These are phyloP conservation scores for Talaromyces sp. DNA, from an alignment of 2,329 filamentous ascomycete species.

Conservation along the genomic window DNA sequence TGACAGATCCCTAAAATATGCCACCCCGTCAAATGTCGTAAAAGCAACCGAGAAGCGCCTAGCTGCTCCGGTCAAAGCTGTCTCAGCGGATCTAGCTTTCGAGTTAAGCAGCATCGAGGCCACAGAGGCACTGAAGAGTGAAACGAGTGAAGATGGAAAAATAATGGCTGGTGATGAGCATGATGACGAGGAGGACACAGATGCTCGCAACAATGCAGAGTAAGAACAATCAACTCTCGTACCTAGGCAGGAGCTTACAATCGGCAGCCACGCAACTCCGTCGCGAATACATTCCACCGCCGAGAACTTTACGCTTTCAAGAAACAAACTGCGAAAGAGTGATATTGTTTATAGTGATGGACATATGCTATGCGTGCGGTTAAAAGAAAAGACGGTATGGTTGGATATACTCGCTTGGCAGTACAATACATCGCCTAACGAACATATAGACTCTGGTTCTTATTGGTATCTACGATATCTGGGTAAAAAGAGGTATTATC, in stretches of 20 bases:
- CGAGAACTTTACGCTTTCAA: slow-evolving; percentile 42
- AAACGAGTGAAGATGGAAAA: not conserved
- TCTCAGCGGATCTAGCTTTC: not conserved
- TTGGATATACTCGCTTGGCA: not conserved
- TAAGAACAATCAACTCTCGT: not conserved
- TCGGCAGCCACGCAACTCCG: slow-evolving; percentile 31
- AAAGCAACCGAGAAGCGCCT: slow-evolving; percentile 20
- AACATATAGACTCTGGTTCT: slow-evolving; percentile 39
- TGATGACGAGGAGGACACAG: not conserved
- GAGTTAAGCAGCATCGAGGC: slow-evolving; percentile 11
- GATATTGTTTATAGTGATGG: slow-evolving; percentile 40
- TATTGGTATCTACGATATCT: slow-evolving; percentile 57
- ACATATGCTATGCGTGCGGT: slow-evolving; percentile 37
- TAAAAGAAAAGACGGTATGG: slow-evolving; percentile 39
- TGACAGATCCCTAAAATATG: slow-evolving; percentile 22
- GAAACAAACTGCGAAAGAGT: slow-evolving; percentile 34
- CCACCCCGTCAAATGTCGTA: slow-evolving; percentile 21
- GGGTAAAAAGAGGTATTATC: slow-evolving; percentile 54
- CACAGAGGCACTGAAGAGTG: slow-evolving; percentile 3
- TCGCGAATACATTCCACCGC: slow-evolving; percentile 29
- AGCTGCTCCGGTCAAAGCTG: not conserved
- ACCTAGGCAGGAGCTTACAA: slow-evolving; percentile 19
- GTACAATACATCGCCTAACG: not conserved
- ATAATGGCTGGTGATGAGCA: not conserved
- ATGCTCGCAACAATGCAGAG: not conserved